These are phyloP conservation scores for Podospora tetraspora DNA, from an alignment of 495 filamentous ascomycete species.

Conservation along the genomic window DNA sequence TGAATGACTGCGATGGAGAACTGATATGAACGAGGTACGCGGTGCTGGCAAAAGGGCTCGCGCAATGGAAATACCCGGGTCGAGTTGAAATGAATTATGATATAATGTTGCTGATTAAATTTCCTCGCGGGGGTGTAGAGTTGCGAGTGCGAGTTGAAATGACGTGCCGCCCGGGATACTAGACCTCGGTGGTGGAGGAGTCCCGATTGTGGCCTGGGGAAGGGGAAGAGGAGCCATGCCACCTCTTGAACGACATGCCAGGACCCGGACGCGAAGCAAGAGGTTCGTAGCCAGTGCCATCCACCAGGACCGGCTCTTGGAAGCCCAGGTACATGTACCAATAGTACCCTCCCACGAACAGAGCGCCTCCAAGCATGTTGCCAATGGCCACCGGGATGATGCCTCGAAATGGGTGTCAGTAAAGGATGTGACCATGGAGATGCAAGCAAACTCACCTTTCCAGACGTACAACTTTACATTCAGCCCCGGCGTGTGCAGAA, in stretches of 20 bases:
- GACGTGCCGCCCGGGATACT: background rate
- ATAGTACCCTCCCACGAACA: slow-evolving; percentile 47
- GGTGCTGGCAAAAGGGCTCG: too few species aligned
- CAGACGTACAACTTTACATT: slow-evolving; percentile 55
- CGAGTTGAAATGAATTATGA: background rate
- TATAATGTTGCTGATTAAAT: background rate
- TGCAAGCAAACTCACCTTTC: slow-evolving; percentile 38
- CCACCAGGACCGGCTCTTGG: slow-evolving; percentile 5
- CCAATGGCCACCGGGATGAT: slow-evolving; percentile 57
- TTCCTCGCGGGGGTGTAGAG: background rate
- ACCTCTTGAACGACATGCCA: background rate
- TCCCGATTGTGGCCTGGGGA: background rate
- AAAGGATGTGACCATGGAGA: background rate
- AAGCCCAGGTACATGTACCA: slow-evolving; percentile 46
- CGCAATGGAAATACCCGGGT: background rate
- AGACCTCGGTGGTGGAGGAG: background rate
- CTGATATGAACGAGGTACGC: too few species aligned
- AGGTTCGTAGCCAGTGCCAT: background rate
- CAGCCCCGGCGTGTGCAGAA: slow-evolving; percentile 45
- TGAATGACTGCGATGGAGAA: too few species aligned
- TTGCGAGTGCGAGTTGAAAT: background rate
- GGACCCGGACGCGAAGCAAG: background rate
- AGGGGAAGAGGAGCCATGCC: background rate
- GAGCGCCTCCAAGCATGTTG: slow-evolving; percentile 51
- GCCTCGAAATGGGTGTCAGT: slow-evolving; percentile 15